Base-by-base conservation (phyloP, 768 basidiomycete species). In the Leccinum variicolor region DNA sequence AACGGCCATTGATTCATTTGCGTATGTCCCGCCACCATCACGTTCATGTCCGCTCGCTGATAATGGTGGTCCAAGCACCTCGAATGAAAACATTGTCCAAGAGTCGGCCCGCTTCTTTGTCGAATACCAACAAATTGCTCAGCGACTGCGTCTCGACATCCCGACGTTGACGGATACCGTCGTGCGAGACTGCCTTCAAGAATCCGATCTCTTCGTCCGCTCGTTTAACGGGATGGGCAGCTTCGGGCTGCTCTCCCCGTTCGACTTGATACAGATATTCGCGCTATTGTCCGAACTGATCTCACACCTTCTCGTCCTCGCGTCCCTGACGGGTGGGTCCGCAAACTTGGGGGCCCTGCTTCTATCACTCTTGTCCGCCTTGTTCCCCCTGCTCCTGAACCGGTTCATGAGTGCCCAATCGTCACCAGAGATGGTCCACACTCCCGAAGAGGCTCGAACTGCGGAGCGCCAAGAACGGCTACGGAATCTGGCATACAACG, bases 151-250 rank as follows among this genome's bases (percentile, higher is more conserved):
- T 45, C 81, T 92, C 56, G 90, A 93, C 66, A 79, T 90, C 39
- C 90, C 90, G 56, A 89, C 91, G 9, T 80, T 93, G 53, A 76
- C 86, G 54, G 89, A 91, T 66, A 86, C 90, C 50, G 68, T 76
- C 57, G 78, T 88, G 23, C 85, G 88, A 57, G 89, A 91, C 67
- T 81, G 92, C 45, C 77, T 93, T n/a, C 86, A 89, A 58, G 90
- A 93, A 73, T 89, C 91, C 39, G 91, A 93, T 67, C 79, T 90
- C 33, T 93, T 93, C 67, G 87, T 88, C 45, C 82, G 88, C 57
- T 92, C 91, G 11, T 92, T 92, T 71, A 82, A 79, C 64, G 88
- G 88, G 45, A 75, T 77, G 64, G 82, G 86, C 36, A 82, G 87
- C 11, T 90, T 92, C 68, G 90, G 90, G 15, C 79, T 91, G 29